Percentiles rank a stretch among this genome's conserved stretches.
phyloP scores from a whole-genome alignment of 108 stramenopile genomes.

The Cyclostephanos tholiformis region DNA sequence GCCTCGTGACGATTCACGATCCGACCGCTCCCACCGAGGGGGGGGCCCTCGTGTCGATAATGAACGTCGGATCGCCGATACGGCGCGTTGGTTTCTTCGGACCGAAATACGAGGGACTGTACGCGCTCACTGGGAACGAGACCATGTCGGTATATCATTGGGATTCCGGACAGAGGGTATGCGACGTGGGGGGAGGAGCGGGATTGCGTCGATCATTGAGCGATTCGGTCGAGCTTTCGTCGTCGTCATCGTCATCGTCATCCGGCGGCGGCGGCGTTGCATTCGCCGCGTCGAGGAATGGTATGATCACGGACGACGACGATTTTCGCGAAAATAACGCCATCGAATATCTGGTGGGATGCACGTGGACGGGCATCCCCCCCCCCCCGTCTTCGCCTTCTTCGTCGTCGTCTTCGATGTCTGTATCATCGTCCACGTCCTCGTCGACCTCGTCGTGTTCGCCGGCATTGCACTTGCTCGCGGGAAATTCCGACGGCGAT shows the following conservation, averaged over 20 bases:
- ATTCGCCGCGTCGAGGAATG: no score
- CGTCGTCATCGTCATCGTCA: background rate
- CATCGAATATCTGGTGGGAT: conserved; percentile 53
- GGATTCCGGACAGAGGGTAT: conserved; percentile 60
- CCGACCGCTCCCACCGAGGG: conserved; percentile 82
- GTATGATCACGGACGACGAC: background rate
- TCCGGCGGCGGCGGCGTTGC: background rate
- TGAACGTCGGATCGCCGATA: conserved; percentile 70
- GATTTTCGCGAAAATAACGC: background rate
- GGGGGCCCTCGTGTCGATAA: conserved; percentile 63
- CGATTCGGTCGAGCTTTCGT: conserved; percentile 24
- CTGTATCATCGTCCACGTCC: no score
- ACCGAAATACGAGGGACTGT: conserved; percentile 64
- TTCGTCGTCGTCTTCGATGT: conserved; percentile 5
- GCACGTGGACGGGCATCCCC: conserved; percentile 26
- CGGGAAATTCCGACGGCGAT: conserved; percentile 72
- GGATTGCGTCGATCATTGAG: conserved; percentile 39
- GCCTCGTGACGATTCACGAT: conserved; percentile 75
- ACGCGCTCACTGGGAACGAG: conserved; percentile 82
- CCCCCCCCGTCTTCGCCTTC: background rate
- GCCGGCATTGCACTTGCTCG: conserved; percentile 63
- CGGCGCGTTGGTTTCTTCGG: conserved; percentile 82
- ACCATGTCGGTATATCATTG: conserved; percentile 76
- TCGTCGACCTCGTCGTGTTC: conserved; percentile 9
- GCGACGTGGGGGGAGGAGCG: conserved; percentile 41